These are phyloP conservation scores for Blastobotrys chiropterorum DNA, from an alignment of 805 yeast genomes.

Conservation along the genomic window DNA sequence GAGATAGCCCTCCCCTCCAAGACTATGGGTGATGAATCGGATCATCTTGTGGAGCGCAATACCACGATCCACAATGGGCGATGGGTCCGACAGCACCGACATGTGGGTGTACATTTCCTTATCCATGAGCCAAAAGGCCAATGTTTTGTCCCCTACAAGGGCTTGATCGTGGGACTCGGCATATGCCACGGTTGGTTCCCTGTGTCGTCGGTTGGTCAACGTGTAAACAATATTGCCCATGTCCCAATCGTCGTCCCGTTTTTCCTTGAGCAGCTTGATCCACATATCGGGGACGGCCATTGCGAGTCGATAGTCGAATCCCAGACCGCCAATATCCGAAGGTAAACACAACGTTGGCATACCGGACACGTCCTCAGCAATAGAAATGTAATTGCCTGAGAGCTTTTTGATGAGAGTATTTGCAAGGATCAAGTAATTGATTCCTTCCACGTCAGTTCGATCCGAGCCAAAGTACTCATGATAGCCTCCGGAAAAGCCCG, in stretches of 20 bases:
- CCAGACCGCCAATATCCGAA: conserved; percentile 73
- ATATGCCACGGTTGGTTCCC: conserved; percentile 84
- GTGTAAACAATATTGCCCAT: conserved; percentile 73
- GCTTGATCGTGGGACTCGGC: conserved; percentile 98
- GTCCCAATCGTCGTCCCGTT: conserved; percentile 86
- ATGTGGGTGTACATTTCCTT: conserved; percentile 96
- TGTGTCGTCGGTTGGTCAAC: conserved; percentile 79
- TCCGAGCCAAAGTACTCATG: conserved; percentile 78
- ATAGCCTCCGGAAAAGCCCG: conserved; percentile 84
- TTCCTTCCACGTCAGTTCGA: conserved; percentile 76
- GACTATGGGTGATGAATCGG: conserved; percentile 73
- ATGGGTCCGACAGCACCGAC: conserved; percentile 67
- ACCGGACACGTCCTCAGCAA: conserved; percentile 97
- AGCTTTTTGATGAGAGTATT: conserved; percentile 63
- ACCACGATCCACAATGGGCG: conserved; percentile 83
- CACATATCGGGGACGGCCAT: conserved; percentile 99
- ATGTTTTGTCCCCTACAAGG: conserved; percentile 90
- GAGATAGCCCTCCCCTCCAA: conserved; percentile 97
- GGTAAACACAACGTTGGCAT: conserved; percentile 92
- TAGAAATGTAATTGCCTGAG: conserved; percentile 54
- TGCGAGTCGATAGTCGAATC: conserved; percentile 87
- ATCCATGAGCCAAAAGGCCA: conserved; percentile 98
- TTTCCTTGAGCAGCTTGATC: conserved; percentile 87
- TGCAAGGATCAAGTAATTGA: conserved; percentile 85
- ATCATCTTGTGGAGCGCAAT: conserved; percentile 87